Base-by-base conservation (phyloP, 2,329 filamentous ascomycete genomes). In the Sclerotinia spermophila region DNA sequence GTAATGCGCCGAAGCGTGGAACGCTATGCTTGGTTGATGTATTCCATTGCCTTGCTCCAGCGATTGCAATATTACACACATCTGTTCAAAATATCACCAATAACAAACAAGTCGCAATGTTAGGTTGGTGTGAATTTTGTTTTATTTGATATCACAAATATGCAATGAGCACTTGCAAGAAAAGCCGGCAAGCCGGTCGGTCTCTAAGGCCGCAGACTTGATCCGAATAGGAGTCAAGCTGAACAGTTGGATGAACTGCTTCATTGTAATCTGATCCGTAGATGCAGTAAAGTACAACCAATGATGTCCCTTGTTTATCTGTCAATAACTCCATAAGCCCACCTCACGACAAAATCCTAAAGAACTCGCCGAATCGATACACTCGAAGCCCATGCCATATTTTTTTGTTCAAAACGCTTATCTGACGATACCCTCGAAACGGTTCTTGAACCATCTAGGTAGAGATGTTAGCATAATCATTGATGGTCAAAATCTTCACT, bases 351-450 rank as follows among this genome's bases (percentile, higher is more conserved):
- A 74, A 71, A 53, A 70, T 48, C 53, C 51, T 59, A 6, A 69
- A 60, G 56, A 56, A 40, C 38, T 69, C 27, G 59, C 45, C 64
- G 64, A 62, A 71, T 67, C 64, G 64, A 68, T 44, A 68, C n/a
- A 61, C 62, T 62, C 21, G 53, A 62, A 71, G 65, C 56, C 53
- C 55, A 56, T 58, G 51, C 64, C 53, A 40, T 51, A 40, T 59
- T 59, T 73, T 48, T 69, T 42, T 40, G 5, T 21, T 44, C 56
- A 21, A 56, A 72, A 64, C 75, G 73, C 90, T 93, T 97, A 98
- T 88, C 96, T 91, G 86, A 99, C 93, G 83, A 98, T 98, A 83
- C 95, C 96, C 74, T 79, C 77, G 74, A 79, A 79, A 71, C 77
- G 71, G 71, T 75, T 90, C 88, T 92, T 92, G 89, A 92, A 99